Base-by-base conservation (phyloP, 192 early-diverging fungal species). In the Coemansia sp. region DNA sequence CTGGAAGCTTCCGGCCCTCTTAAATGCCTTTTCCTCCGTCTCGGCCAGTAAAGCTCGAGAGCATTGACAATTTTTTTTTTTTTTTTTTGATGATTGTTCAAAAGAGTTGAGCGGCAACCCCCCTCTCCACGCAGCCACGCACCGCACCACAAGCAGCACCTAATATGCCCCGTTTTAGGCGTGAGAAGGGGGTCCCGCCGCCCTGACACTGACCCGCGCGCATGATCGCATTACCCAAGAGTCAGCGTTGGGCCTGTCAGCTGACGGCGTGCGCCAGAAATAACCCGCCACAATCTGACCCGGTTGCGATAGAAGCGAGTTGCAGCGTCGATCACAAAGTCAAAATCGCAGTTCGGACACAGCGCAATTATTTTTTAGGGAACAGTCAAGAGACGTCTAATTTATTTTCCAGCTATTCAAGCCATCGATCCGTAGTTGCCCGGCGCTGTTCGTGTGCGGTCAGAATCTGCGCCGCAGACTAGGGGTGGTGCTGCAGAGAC, bases 81-180 rank as follows among this genome's bases (percentile, higher is more conserved):
- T 31, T 31, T 21, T 20, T 45, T 20, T 18, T 9, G 43, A 8
- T 45, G 43, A 45, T 45, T 45, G 43, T 45, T 45, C 43, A 45
- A 20, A n/a, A 45, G 8, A 2, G 20, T 6, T 6, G 39, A 18
- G 41, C 41, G 13, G 18, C 43, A 45, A 45, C 8, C 48, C 23
- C 11, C 48, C 23, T 26, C 23, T 23, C 21, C 21, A 13, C 23
- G 48, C 48, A 26, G 48, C 48, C 48, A 50, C 48, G 21, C 21
- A 50, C 10, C 21, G 4, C 48, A 50, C 52, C 18, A 9, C 18
- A 7, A 1, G 43, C 6, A 9, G 8, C 25, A 31, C 13, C 6
- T 55, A n/a, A 31, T 55, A 33, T 55, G 52, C 28, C 52, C 23
- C 52, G 26, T 31, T 55, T 55, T 31, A 31, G 52, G 52, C 52